Evolutionary conservation across 352 stramenopile species (phyloP), one percentile per base, ranked within the genome.

Genomic region (Phytophthora litchii): DNA sequence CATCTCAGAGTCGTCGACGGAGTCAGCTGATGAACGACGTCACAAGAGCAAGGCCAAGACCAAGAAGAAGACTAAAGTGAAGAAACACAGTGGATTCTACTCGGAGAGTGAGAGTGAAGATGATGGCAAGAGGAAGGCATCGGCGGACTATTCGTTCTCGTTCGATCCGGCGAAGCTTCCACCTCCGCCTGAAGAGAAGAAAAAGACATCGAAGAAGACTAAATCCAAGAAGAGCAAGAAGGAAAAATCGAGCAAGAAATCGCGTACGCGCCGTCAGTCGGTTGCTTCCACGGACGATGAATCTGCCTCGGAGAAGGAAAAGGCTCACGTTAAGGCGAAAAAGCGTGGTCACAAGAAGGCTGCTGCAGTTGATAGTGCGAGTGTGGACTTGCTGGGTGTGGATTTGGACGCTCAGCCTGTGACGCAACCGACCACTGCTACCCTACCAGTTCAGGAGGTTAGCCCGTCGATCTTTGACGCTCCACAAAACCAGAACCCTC

Each of bases 111-210:
- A 72, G 27, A 76, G 63, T 41, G 60, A 67, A 10, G 52, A 62
- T n/a, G 64, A 61, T 36, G 60, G 25, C 19, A 78, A 61, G 53
- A 65, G 68, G 42, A 60, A 63, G 31, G 13, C 63, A 3, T 35
- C 63, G 7, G 47, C 48, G 14, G 19, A 78, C 52, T 87, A 83
- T 60, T 54, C 65, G 45, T 83, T 67, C 62, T 76, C 74, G 1
- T 84, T 84, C 35, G 77, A 83, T 29, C 72, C 74, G 19, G 61
- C 74, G 9, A 87, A 87, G 41, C 60, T 84, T 1, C 72, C 72
- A 10, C 63, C 69, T 35, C 42, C 74, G 6, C 69, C 71, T 50
- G 50, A 72, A 4, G 50, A 80, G 23, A 36, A 61, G 20, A 64
- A 64, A 13, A 45, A 57, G 20, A 64, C 43, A 19, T 55, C 25